phyloP scores from a whole-genome alignment of 768 basidiomycete genomes.

The Punctularia strigosozonata region DNA sequence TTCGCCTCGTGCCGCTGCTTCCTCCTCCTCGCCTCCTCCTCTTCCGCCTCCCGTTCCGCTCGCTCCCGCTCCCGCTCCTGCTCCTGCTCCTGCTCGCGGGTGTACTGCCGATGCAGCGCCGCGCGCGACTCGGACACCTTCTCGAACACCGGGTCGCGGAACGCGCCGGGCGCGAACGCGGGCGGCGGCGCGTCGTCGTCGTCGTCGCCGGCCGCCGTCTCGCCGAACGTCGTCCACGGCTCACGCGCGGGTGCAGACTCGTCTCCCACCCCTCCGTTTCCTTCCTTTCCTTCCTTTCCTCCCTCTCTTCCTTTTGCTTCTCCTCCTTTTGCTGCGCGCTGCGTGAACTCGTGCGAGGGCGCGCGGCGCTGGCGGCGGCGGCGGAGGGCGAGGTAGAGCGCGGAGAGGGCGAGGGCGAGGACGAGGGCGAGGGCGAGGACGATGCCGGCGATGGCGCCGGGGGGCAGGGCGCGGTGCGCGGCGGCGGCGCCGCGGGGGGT shows the following conservation, averaged over 20 bases:
- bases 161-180: slow-evolving; percentile 12
- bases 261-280: slow-evolving; percentile 8
- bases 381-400: slow-evolving; percentile 25
- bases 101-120: too few species aligned
- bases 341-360: slow-evolving; percentile 49
- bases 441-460: slow-evolving; percentile 41
- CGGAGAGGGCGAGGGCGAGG: slow-evolving; percentile 21
- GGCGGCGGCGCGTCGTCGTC: slow-evolving; percentile 11
- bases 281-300: neutral
- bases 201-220: neutral
- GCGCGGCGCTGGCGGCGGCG: slow-evolving; percentile 26
- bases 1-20: too few species aligned
- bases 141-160: slow-evolving; percentile 13
- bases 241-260: slow-evolving; percentile 1
- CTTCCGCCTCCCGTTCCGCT: too few species aligned
- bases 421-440: slow-evolving; percentile 26
- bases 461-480: slow-evolving; percentile 4
- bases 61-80: too few species aligned
- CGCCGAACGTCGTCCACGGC: neutral
- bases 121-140: slow-evolving; percentile 13
- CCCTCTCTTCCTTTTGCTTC: neutral
- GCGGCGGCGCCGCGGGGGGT: slow-evolving; percentile 7
- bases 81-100: too few species aligned
- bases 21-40: too few species aligned
- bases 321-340: neutral